phyloP scores from a whole-genome alignment of 2,329 filamentous ascomycete genomes.

The Teratosphaeria epicoccoides region DNA sequence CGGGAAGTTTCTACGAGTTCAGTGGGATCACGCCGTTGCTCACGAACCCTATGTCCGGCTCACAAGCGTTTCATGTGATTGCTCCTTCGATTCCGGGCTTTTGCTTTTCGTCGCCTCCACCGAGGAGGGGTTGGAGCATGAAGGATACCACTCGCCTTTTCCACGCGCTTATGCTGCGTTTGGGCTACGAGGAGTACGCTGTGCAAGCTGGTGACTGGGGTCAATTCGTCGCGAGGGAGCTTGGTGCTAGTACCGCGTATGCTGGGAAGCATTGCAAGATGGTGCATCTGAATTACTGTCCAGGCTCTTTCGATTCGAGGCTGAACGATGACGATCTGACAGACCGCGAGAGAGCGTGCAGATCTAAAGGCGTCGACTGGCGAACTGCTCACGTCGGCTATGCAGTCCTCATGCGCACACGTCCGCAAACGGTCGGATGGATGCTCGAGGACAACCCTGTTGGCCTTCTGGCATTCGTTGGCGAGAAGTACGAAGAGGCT shows the following conservation, averaged over 20 bases:
- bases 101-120: conserved; percentile 34
- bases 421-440: conserved; percentile 35
- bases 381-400: conserved; percentile 32
- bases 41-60: conserved; percentile 3
- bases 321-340: conserved; percentile 10
- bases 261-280: conserved; percentile 26
- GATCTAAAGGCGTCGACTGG: conserved; percentile 27
- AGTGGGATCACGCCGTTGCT: conserved; percentile 30
- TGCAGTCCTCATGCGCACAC: conserved; percentile 33
- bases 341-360: conserved; percentile 24
- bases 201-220: conserved; percentile 34
- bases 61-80: conserved; percentile 43
- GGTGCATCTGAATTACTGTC: conserved; percentile 34
- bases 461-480: conserved; percentile 35
- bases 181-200: conserved; percentile 31
- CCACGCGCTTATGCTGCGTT: conserved; percentile 29
- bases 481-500: conserved; percentile 35
- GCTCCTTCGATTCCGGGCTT: conserved; percentile 49
- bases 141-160: conserved; percentile 30
- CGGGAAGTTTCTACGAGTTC: conserved; percentile 37
- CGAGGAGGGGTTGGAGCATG: conserved; percentile 25
- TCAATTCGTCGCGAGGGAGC: conserved; percentile 31
- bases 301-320: conserved; percentile 26
- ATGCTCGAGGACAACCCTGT: conserved; percentile 35
- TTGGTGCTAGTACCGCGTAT: conserved; percentile 22